Evolutionary conservation across 2,329 filamentous ascomycete species (phyloP).

Genomic region (Metarhizium robertsii): DNA sequence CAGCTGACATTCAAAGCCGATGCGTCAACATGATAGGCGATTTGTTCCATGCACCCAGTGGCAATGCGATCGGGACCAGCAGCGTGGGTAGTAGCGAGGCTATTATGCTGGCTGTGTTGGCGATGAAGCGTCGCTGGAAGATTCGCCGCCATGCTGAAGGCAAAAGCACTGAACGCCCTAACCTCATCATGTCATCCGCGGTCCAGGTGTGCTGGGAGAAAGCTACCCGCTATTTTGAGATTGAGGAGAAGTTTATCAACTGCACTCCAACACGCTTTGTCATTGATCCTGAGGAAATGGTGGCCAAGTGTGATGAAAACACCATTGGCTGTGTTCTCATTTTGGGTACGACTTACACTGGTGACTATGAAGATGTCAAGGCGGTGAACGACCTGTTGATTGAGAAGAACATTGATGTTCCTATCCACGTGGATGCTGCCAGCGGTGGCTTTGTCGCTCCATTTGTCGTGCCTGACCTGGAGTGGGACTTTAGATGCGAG

Average conservation of each 20-base stretch:
- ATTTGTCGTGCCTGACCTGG: slow-evolving; percentile 72
- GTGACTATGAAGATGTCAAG: slow-evolving; percentile 92
- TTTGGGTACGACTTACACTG: slow-evolving; percentile 87
- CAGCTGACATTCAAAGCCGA: slow-evolving; percentile 81
- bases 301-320: slow-evolving; percentile 33
- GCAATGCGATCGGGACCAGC: slow-evolving; percentile 30
- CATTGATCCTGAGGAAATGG: slow-evolving; percentile 53
- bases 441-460: slow-evolving; percentile 89
- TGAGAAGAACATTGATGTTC: slow-evolving; percentile 64
- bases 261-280: slow-evolving; percentile 53
- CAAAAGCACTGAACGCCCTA: slow-evolving; percentile 71
- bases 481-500: slow-evolving; percentile 87
- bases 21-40: slow-evolving; percentile 86
- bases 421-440: slow-evolving; percentile 91
- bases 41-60: slow-evolving; percentile 71
- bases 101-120: slow-evolving; percentile 48
- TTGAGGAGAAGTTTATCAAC: slow-evolving; percentile 76
- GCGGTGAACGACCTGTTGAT: slow-evolving; percentile 80
- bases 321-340: slow-evolving; percentile 90
- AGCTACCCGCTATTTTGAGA: slow-evolving; percentile 78
- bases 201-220: slow-evolving; percentile 99
- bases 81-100: slow-evolving; percentile 27
- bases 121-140: slow-evolving; percentile 59
- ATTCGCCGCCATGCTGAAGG: slow-evolving; percentile 76
- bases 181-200: slow-evolving; percentile 91